Conservation (phyloP, 2,329 filamentous ascomycete genomes). For the Fusarium secorum region DNA sequence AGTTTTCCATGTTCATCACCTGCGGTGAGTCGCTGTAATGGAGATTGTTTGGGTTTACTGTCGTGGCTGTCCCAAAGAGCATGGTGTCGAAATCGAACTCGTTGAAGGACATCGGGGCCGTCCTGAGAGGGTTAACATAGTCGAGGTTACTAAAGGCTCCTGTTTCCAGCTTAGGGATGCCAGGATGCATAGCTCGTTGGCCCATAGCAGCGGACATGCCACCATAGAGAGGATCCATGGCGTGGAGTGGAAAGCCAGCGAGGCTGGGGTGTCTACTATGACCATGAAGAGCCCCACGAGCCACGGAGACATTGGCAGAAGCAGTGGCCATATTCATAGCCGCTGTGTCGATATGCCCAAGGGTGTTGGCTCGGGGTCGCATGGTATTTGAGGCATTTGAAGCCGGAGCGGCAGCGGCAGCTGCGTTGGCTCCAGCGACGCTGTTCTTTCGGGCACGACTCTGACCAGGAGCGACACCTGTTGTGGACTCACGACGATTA, state of each 20-base stretch:
- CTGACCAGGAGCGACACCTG: slow-evolving; percentile 70
- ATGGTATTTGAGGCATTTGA: slow-evolving; percentile 65
- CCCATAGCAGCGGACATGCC: slow-evolving; percentile 75
- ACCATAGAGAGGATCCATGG: slow-evolving; percentile 70
- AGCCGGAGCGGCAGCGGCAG: slow-evolving; percentile 52
- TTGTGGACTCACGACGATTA: slow-evolving; percentile 89
- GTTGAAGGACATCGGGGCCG: slow-evolving; percentile 72
- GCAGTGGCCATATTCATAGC: slow-evolving; percentile 74
- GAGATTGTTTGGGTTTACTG: slow-evolving; percentile 76
- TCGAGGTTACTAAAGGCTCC: slow-evolving; percentile 72
- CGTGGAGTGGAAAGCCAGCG: slow-evolving; percentile 68
- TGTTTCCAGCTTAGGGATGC: slow-evolving; percentile 85
- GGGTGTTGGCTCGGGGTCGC: slow-evolving; percentile 92
- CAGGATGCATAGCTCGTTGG: slow-evolving; percentile 71
- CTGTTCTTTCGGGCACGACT: slow-evolving; percentile 92
- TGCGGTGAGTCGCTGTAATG: slow-evolving; percentile 85
- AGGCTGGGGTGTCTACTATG: slow-evolving; percentile 81
- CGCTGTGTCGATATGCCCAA: slow-evolving; percentile 86
- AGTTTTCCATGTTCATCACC: slow-evolving; percentile 69
- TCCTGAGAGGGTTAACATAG: slow-evolving; percentile 73
- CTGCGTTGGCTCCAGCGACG: slow-evolving; percentile 67
- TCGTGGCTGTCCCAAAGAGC: slow-evolving; percentile 72
- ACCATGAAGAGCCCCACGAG: slow-evolving; percentile 54
- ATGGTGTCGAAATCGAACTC: slow-evolving; percentile 61
- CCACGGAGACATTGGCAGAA: slow-evolving; percentile 63